Conservation (phyloP, 176 grass and related monocot genomes). For the Raddia distichophylla region DNA sequence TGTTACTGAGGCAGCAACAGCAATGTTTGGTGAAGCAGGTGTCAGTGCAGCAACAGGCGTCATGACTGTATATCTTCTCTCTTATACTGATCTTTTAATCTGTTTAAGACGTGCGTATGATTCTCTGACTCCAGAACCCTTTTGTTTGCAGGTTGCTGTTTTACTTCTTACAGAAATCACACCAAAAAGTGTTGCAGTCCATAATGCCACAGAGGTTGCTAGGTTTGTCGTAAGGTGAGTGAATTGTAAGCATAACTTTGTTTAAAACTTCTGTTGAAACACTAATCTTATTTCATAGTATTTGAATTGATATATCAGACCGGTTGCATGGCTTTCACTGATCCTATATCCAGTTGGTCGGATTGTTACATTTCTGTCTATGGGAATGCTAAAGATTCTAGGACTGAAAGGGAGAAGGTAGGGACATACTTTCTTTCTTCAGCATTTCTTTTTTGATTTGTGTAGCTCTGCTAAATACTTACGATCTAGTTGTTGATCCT, state of each 20-base stretch:
- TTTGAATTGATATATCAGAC: constrained; percentile 70
- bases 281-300: constrained; percentile 5
- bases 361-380: constrained; percentile 87
- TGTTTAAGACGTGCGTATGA: not conserved
- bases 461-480: not conserved
- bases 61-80: constrained; percentile 75
- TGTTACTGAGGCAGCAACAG: constrained; percentile 89
- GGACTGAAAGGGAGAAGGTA: constrained; percentile 98
- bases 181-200: constrained; percentile 95
- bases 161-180: constrained; percentile 98
- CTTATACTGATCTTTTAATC: constrained; percentile 28
- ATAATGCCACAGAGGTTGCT: constrained; percentile 92
- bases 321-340: constrained; percentile 93
- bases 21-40: constrained; percentile 98
- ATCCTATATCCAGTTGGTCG: constrained; percentile 94
- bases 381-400: constrained; percentile 95
- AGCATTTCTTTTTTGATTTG: constrained; percentile 37
- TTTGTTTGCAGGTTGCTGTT: constrained; percentile 69
- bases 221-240: constrained; percentile 95
- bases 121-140: constrained; percentile 1
- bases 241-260: constrained; percentile 14
- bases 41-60: constrained; percentile 90
- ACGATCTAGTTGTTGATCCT: constrained; percentile 22
- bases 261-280: constrained; percentile 12
- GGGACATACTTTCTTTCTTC: not conserved